These are phyloP conservation scores for Rosa hybrid DNA, from an alignment of 331 rosid species.

Conservation along the genomic window DNA sequence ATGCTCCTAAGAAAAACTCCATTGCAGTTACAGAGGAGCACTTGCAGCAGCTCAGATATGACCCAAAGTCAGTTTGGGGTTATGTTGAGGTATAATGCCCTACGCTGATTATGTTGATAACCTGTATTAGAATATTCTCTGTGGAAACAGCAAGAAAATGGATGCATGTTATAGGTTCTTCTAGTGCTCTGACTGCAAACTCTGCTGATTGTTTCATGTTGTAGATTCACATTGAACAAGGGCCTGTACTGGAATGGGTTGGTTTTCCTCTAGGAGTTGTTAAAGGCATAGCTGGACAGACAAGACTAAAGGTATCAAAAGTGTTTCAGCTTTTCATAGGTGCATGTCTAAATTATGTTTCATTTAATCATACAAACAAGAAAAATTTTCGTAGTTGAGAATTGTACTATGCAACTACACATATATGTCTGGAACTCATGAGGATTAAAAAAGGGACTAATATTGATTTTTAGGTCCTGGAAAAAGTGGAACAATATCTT, in stretches of 20 bases:
- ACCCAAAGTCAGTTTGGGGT: slow-evolving; percentile 76
- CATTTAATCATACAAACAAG: not conserved
- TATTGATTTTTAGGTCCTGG: not conserved
- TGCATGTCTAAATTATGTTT: not conserved
- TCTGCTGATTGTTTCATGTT: slow-evolving; percentile 10
- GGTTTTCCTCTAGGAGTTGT: slow-evolving; percentile 93
- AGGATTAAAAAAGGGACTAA: not conserved
- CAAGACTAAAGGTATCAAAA: slow-evolving; percentile 60
- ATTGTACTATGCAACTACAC: not conserved
- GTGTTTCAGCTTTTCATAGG: not conserved
- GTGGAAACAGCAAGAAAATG: not conserved
- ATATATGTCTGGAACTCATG: not conserved
- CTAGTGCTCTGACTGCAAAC: slow-evolving; percentile 1
- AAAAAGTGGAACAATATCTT: not conserved
- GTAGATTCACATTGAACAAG: slow-evolving; percentile 96
- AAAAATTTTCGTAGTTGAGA: not conserved
- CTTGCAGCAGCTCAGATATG: slow-evolving; percentile 71
- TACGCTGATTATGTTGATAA: not conserved
- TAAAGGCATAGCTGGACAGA: slow-evolving; percentile 94
- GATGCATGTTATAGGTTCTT: not conserved
- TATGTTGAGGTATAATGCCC: slow-evolving; percentile 69
- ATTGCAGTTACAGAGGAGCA: slow-evolving; percentile 60
- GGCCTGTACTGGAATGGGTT: slow-evolving; percentile 79
- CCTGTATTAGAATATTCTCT: slow-evolving; percentile 2
- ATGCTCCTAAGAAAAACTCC: slow-evolving; percentile 62